Evolutionary conservation across 116 monocot species (phyloP).

Genomic region (Cymodocea nodosa): DNA sequence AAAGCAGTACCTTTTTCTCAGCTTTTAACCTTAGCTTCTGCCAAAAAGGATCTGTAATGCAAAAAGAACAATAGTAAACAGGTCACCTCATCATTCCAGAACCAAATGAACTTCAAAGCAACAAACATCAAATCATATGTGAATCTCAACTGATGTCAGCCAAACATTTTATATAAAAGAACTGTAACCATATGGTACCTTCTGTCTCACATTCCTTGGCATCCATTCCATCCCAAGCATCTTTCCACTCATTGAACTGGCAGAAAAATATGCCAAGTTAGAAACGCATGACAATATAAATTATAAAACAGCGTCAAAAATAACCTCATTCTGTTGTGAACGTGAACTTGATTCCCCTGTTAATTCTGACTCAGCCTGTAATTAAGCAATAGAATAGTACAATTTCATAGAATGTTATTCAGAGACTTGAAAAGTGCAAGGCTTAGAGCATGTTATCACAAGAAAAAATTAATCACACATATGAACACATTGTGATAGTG

Average conservation of each 20-base stretch:
- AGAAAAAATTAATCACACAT: background rate
- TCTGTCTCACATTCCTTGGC: background rate
- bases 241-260: conserved; percentile 9
- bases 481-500: background rate
- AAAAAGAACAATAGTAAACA: background rate
- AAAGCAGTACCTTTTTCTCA: conserved; percentile 10
- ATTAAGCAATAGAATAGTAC: background rate
- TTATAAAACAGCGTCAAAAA: background rate
- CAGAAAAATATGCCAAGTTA: background rate
- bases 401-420: no score
- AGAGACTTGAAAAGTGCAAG: no score
- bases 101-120: background rate
- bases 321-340: conserved; percentile 5
- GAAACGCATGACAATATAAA: background rate
- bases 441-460: no score
- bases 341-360: conserved; percentile 6
- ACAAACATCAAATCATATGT: background rate
- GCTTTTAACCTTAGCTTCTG: conserved; percentile 8
- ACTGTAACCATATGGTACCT: background rate
- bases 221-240: background rate
- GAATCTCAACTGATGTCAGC: background rate
- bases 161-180: background rate
- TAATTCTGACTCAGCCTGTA: conserved; percentile 8
- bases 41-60: conserved; percentile 15
- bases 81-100: background rate